phyloP scores from a whole-genome alignment of 2,329 filamentous ascomycete species.

The Aspergillus jensenii region DNA sequence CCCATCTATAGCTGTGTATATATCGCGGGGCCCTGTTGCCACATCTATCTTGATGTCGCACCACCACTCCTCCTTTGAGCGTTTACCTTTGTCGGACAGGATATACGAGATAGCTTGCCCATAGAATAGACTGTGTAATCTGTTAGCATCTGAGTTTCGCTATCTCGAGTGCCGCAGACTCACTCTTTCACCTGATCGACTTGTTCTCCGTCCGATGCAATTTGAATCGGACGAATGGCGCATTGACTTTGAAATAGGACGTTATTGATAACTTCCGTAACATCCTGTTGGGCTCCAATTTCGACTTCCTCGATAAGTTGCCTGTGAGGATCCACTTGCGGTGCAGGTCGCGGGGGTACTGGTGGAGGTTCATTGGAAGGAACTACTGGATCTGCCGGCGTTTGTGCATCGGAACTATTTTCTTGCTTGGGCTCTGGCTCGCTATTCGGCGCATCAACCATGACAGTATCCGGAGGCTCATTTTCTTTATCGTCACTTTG shows the following conservation, averaged over 20 bases:
- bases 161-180: constrained; percentile 11
- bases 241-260: constrained; percentile 88
- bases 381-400: constrained; percentile 21
- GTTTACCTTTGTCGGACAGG: constrained; percentile 45
- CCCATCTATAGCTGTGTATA: constrained; percentile 82
- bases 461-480: constrained; percentile 24
- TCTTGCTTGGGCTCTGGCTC: constrained; percentile 14
- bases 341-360: constrained; percentile 55
- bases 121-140: constrained; percentile 48
- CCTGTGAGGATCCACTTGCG: constrained; percentile 33
- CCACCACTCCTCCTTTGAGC: constrained; percentile 58
- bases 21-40: constrained; percentile 58
- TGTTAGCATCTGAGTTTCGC: neutral
- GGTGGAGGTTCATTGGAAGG: constrained; percentile 55
- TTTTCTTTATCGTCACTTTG: constrained; percentile 42
- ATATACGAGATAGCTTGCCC: constrained; percentile 48
- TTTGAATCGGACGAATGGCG: constrained; percentile 71
- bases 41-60: constrained; percentile 64
- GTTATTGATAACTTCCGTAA: constrained; percentile 92
- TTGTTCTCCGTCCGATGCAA: constrained; percentile 71
- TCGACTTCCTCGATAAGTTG: constrained; percentile 52
- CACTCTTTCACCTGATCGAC: constrained; percentile 72
- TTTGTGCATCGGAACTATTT: constrained; percentile 8
- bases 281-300: constrained; percentile 80
- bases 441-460: constrained; percentile 22